Base-by-base conservation (phyloP, 495 filamentous ascomycete genomes). In the Aspergillus kassunensis region DNA sequence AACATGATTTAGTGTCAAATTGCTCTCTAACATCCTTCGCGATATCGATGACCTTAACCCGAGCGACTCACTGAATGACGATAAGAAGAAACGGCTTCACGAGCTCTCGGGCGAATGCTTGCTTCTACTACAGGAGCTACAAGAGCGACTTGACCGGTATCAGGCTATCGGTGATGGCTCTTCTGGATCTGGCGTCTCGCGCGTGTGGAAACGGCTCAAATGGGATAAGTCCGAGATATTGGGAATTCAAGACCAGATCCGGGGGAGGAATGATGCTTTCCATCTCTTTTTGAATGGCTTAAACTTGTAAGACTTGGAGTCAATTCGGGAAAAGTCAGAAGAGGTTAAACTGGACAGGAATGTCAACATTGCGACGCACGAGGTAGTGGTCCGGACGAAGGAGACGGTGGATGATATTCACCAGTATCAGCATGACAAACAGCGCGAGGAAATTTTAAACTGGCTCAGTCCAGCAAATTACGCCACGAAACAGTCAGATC, bases 401-500 rank as follows among this genome's bases (percentile, higher is more conserved):
- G 19, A 40, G 18, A 40, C 23, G 2, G 11, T 50, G 15, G 51
- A 30, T 37, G 51, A 12, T 36, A 51, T 51, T 39, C 51, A 59
- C 20, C 30, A 50, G 34, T 29, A 35, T 11, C 48, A 56, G 34
- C 25, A 43, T n/a, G 33, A 48, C 40, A 49, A 59, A 27, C 47
- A 49, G 46, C 31, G 48, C 29, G 40, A 37, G 19, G 16, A 9
- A 3, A 47, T 56, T n/a, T 24, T 53, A 25, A 37, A 54, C 9
- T 61, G 50, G 55, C 37, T 61, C 30, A 43, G 46, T 3, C 46
- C 51, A 15, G 35, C 40, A 9, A 40, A 49, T n/a, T 49, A 58
- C 35, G 34, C 19, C 18, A 25, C n/a, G n/a, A 37, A 58, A 13
- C 58, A 58, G 30, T 39, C 24, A 25, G 51, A 55, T 16, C 39